Evolutionary conservation across 1,139 yeast species (phyloP).

Genomic region (Meyerozyma guilliermondii): DNA sequence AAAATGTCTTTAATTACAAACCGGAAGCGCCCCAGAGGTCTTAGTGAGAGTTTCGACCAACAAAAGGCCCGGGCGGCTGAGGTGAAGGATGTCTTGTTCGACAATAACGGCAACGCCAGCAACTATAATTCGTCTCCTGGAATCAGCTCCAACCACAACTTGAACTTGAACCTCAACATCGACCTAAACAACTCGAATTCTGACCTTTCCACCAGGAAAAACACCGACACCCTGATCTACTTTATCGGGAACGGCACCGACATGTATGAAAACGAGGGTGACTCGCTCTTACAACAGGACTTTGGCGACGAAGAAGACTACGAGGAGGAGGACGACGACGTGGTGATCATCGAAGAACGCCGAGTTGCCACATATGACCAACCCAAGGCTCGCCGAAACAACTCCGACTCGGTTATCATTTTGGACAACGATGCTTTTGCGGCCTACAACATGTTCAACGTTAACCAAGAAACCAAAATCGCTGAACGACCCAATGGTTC

Average conservation of each 20-base stretch:
- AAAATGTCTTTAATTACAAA: conserved; percentile 32
- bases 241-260: conserved; percentile 6
- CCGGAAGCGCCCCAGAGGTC: conserved; percentile 45
- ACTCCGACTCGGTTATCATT: conserved; percentile 35
- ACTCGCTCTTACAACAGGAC: conserved; percentile 7
- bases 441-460: conserved; percentile 43
- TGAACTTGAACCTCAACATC: conserved; percentile 6
- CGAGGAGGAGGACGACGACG: conserved; percentile 23
- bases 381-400: conserved; percentile 19
- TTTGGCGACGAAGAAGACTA: conserved; percentile 7
- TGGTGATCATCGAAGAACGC: conserved; percentile 33
- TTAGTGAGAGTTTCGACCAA: conserved; percentile 36
- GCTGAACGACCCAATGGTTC: conserved; percentile 1
- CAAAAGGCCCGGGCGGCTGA: conserved; percentile 9
- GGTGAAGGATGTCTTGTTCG: conserved; percentile 1
- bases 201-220: conserved; percentile 1
- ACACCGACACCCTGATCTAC: neutral
- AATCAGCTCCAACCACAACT: conserved; percentile 2
- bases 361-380: conserved; percentile 12
- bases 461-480: conserved; percentile 9
- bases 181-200: conserved; percentile 4
- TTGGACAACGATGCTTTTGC: conserved; percentile 37
- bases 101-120: neutral
- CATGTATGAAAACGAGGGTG: conserved; percentile 13
- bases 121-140: conserved; percentile 1